These are phyloP conservation scores for Acorus calamus DNA, from an alignment of 106 monocot species.

Conservation along the genomic window DNA sequence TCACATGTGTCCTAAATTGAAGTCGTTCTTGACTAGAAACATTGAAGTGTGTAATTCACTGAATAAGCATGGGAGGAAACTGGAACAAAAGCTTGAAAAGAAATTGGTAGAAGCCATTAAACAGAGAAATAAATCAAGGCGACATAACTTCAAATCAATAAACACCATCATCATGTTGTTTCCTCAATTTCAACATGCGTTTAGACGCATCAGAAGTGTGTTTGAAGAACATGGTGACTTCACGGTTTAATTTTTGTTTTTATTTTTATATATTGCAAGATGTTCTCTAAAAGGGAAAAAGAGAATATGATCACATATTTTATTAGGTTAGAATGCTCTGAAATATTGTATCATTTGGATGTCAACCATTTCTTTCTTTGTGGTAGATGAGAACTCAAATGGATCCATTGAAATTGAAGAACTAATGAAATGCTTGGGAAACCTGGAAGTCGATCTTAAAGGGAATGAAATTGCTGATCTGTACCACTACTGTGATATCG, in stretches of 20 bases:
- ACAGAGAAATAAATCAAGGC: slow-evolving; percentile 5
- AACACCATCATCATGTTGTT: slow-evolving; percentile 34
- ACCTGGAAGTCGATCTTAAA: slow-evolving; percentile 7
- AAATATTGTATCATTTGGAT: too few species aligned
- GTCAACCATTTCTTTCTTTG: too few species aligned
- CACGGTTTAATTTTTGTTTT: background rate
- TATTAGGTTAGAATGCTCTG: too few species aligned
- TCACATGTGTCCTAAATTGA: background rate
- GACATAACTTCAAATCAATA: slow-evolving; percentile 16
- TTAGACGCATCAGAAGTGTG: slow-evolving; percentile 11
- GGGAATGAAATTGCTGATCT: slow-evolving; percentile 14
- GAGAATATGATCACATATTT: too few species aligned
- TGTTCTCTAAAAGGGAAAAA: too few species aligned
- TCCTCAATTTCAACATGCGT: slow-evolving; percentile 22
- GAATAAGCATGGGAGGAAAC: slow-evolving; percentile 1
- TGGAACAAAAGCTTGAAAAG: slow-evolving; percentile 7
- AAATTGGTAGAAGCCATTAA: slow-evolving; percentile 16
- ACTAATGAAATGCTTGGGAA: slow-evolving; percentile 18
- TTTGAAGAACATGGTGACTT: slow-evolving; percentile 25
- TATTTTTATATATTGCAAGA: background rate
- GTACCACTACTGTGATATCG: slow-evolving; percentile 23
- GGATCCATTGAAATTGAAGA: slow-evolving; percentile 25
- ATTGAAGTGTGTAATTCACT: background rate
- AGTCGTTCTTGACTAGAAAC: slow-evolving; percentile 9
- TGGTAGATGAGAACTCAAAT: slow-evolving; percentile 21